Base-by-base conservation (phyloP, 2,329 filamentous ascomycete genomes). In the Fusarium equiseti region DNA sequence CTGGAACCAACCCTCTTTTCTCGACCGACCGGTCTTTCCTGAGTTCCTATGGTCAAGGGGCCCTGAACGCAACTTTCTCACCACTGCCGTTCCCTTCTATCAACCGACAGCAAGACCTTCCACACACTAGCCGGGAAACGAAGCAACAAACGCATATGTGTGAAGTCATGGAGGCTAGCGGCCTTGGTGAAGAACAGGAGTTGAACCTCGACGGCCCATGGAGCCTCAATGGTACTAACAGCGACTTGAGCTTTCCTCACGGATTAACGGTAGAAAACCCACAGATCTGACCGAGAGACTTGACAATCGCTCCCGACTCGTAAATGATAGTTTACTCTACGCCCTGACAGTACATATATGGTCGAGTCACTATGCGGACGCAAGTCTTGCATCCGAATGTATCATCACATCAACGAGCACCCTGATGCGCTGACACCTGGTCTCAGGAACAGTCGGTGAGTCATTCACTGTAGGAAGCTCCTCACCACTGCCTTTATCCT, bases 1-100 rank as follows among this genome's bases (percentile, higher is more conserved):
- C 79, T 18, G 76, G 77, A 46, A 67, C 72, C 2, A 81, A 81
- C 35, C 77, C 79, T 13, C 72, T 81, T 22, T 77, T 80, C 42
- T 65, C 76, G 16, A 78, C 79, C 22, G 79, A 79, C 11, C 73
- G 75, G n/a, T 32, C 75, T 22, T 77, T 80, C 20, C 61, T 78
- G 44, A 72, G 66, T 40, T 53, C 78, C 8, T 78, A 73, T 29
- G 72, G 63, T 42, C 73, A 77, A 42, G 53, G 72, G 38, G 68
- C 73, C 6, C 51, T 71, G 8, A 69, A 56, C 31, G 63, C 72
- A 24, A 51, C 73, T 12, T 60, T 77, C 18, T 69, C 76, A 16
- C 75, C 76, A 0, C 63, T 80, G 22, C 70, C 73, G 8, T 79
- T 81, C 57, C 75, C 76, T 13, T 69, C 78, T 11, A 70, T 78